phyloP scores from a whole-genome alignment of 116 monocot species.

The Thalassia testudinum region DNA sequence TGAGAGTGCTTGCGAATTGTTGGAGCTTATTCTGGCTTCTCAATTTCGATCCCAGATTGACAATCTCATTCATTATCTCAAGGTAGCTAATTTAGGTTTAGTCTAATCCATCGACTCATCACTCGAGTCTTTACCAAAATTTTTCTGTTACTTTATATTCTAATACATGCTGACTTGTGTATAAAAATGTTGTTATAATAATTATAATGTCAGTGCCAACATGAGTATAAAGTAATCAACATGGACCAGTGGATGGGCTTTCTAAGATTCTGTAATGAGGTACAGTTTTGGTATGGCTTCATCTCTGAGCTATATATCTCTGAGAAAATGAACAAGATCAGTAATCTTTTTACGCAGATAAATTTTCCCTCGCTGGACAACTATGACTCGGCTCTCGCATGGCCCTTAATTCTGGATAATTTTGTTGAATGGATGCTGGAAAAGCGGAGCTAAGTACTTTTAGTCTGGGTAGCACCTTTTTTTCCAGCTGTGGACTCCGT shows the following conservation, averaged over 20 bases:
- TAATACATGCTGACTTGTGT: no score
- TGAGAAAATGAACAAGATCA: no score
- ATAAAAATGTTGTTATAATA: no score
- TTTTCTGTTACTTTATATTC: no score
- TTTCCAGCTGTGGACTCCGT: no score
- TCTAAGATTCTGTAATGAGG: slow-evolving; percentile 86
- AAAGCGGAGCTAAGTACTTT: background rate
- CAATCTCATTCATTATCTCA: slow-evolving; percentile 57
- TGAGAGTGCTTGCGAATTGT: slow-evolving; percentile 60
- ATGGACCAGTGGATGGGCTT: slow-evolving; percentile 91
- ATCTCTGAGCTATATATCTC: background rate
- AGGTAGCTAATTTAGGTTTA: slow-evolving; percentile 23
- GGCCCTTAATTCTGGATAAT: slow-evolving; percentile 96
- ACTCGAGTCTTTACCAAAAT: no score
- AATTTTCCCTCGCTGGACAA: slow-evolving; percentile 80
- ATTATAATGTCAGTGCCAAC: slow-evolving; percentile 33
- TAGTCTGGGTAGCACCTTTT: no score
- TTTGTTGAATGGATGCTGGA: slow-evolving; percentile 90
- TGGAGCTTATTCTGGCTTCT: slow-evolving; percentile 54
- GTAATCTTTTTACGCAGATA: slow-evolving; percentile 31
- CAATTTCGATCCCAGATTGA: slow-evolving; percentile 46
- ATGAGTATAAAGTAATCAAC: slow-evolving; percentile 93
- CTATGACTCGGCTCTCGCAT: slow-evolving; percentile 67
- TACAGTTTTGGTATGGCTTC: background rate
- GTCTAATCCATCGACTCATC: no score